Evolutionary conservation across 306 rosid genomes (phyloP), one percentile per base, ranked within the genome.

Genomic region (Cajanus cajan): DNA sequence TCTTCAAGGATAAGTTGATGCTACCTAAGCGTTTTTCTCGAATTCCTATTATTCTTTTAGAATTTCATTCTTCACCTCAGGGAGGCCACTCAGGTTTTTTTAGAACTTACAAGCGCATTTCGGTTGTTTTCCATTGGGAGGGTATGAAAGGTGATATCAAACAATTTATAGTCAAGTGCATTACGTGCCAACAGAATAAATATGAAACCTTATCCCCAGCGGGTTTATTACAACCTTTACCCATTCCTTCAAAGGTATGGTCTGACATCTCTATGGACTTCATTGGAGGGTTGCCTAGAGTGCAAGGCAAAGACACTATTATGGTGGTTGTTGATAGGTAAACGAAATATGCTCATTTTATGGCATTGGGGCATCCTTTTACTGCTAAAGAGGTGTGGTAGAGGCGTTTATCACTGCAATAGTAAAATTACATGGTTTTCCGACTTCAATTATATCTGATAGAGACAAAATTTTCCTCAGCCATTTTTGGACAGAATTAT

Each of bases 41-140:
- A 0, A 28, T 28, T 1, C 67, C 11, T 0, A 0, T 0, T 1
- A 0, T 61, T 0, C 0, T 61, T 0, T 0, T 2, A 0, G 43
- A 59, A 0, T 31, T 25, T 0, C 39, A 59, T 28, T 5, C 2
- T 25, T 28, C 19, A 1, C 6, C 19, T 1, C 1, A 5, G 18
- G 66, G 40, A 0, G 66, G 40, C 0, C 40, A 59, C 4, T 25
- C 4, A 1, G 11, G 21, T 31, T 31, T 11, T 2, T 61, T 28
- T 3, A 0, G 12, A 6, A 28, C 67, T 2, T 61, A 25, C 21
- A 31, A 61, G 4, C 14, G 67, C 6, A 0, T 63, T 0, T 18
- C 14, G 0, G 14, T 0, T 0, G 0, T 63, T 1, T 5, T 63
- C 0, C 34, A 1, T 6, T 63, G 25, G 45, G 69, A 63, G 0